Evolutionary conservation across 1,284 basidiomycete species (phyloP), one percentile per base, ranked within the genome.

Genomic region (Austroboletus niveus): DNA sequence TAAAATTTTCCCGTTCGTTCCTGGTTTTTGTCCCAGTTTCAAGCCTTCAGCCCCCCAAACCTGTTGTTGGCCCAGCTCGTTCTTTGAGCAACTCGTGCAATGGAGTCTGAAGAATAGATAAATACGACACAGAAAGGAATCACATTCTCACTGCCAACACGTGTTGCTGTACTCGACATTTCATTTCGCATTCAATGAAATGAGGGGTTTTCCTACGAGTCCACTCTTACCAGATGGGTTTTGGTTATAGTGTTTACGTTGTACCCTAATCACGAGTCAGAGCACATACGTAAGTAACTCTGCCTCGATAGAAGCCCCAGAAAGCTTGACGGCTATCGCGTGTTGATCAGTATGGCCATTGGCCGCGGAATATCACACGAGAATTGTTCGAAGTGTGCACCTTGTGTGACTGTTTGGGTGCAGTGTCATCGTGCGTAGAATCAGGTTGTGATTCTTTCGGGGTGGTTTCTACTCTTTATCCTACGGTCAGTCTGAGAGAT

Each of bases 311-410:
- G 56, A 54, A 51, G 40, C 47, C 43, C 36, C 39, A 44, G 49
- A 54, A 54, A 49, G 49, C 49, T 63, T 54, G 56, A 54, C 45
- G 44, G 52, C 38, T 53, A 47, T 53, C 59, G 51, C 52, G 46
- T 60, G 60, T 60, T 48, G 30, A 35, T 45, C 43, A 35, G 42
- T 42, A 34, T 44, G 15, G 43, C 27, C 41, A 30, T 32, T 53
- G 32, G 15, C 64, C 64, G 64, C 64, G 58, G 66, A 50, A 67
- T 65, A 56, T 40, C 57, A 52, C 53, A 54, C 62, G 47, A 35
- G 30, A 42, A 46, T 45, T 27, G 27, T 49, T 45, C 22, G 22
- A 24, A 24, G 22, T 24, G 22, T 24, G 22, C 22, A 24, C 22
- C 5, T 24, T 24, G 22, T 24, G 22, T 4, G 22, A 24, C 22